Evolutionary conservation across 1,284 basidiomycete species (phyloP), one percentile per base, ranked within the genome.

Genomic region (Trametes sp.): DNA sequence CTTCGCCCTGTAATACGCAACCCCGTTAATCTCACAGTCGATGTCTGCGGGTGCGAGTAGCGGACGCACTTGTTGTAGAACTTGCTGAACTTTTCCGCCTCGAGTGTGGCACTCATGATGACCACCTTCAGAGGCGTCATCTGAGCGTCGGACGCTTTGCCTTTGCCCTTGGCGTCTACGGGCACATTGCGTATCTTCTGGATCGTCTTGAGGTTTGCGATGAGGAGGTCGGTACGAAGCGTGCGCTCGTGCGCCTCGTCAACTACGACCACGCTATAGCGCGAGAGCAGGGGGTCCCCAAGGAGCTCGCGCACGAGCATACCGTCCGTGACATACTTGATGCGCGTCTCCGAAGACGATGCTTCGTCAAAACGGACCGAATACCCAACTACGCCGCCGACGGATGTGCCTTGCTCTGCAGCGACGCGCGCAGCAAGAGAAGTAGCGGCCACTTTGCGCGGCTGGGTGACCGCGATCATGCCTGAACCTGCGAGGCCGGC

Each of bases 201-300:
- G 60, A 99, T 95, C n/a, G 83, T 85, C 77, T 97, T 98, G 53
- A 98, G 82, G 61, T 92, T 92, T 1, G 96, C 92, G 49, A 99
- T 87, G n/a, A 98, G 82, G 62, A 99, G 84, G 77, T 99, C 97
- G 6, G 97, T 98, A 41, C 96, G 87, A 41, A 99, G 80, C 0
- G 96, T 98, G 49, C 97, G 87, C 74, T 99, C 97, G 79, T 99
- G 98, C 2, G 97, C 97, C 75, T 99, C 97, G 74, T 99, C 97
- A 55, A 99, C 89, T 64, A 99, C 86, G 60, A 99, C 83, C 16
- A 97, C 87, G 70, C 93, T 94, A 77, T 98, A 99, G 50, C 86
- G 87, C 57, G 87, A 87, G 52, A 98, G 81, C n/a, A 92, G 77
- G 23, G 84, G 81, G 72, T 95, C 92, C 54, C 84, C 87, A 64